These are phyloP conservation scores for Claviceps maximensis DNA, from an alignment of 2,329 filamentous ascomycete species.

Conservation along the genomic window DNA sequence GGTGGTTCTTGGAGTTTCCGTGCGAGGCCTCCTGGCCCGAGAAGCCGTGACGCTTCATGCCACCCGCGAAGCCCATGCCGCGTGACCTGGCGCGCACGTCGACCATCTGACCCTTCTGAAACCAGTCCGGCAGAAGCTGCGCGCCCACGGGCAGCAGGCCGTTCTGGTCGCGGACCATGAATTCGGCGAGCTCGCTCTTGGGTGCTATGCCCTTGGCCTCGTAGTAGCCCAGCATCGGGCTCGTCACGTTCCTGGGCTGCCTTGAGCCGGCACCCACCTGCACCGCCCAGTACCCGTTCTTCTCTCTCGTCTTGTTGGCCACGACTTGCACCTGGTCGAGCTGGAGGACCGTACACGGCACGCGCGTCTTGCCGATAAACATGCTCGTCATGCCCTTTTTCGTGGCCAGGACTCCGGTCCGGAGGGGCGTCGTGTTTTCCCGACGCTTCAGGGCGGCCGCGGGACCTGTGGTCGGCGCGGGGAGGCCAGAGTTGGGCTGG, in stretches of 20 bases:
- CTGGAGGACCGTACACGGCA: slow-evolving; percentile 83
- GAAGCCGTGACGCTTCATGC: slow-evolving; percentile 95
- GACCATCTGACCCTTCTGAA: slow-evolving; percentile 78
- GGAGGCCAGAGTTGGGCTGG: slow-evolving; percentile 41
- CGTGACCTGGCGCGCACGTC: slow-evolving; percentile 68
- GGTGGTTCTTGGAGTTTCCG: slow-evolving; percentile 90
- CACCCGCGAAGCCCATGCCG: slow-evolving; percentile 90
- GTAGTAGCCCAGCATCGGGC: slow-evolving; percentile 78
- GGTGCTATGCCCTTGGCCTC: slow-evolving; percentile 69
- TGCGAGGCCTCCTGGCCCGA: slow-evolving; percentile 79
- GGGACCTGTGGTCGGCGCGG: slow-evolving; percentile 41
- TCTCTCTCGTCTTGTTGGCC: slow-evolving; percentile 65
- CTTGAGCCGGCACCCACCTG: slow-evolving; percentile 73
- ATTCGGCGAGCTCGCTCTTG: slow-evolving; percentile 75
- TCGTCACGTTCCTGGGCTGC: slow-evolving; percentile 61
- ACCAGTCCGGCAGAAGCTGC: slow-evolving; percentile 75
- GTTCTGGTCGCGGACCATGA: slow-evolving; percentile 60
- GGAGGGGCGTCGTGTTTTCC: slow-evolving; percentile 46
- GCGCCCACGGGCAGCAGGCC: slow-evolving; percentile 68
- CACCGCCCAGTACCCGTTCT: slow-evolving; percentile 87
- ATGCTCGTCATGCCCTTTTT: slow-evolving; percentile 96
- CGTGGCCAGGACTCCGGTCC: slow-evolving; percentile 70
- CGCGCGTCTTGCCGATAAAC: slow-evolving; percentile 66
- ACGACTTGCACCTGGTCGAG: slow-evolving; percentile 86
- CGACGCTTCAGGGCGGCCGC: slow-evolving; percentile 47